Conservation (phyloP, 1,139 yeast species). For the Lodderomyces pseudojiufengensis region DNA sequence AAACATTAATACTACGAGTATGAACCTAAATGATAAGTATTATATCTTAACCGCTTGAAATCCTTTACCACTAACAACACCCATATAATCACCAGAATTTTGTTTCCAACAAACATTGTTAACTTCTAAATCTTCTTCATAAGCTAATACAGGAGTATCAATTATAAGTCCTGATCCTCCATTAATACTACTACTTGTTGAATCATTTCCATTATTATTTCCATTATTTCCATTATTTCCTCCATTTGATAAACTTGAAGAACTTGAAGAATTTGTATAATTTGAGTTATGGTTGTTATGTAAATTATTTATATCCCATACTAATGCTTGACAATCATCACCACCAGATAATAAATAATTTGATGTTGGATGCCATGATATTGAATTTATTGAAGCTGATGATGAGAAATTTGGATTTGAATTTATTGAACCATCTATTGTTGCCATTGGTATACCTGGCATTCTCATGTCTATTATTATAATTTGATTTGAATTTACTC, state of each 20-base stretch:
- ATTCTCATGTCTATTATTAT: conserved; percentile 78
- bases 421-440: conserved; percentile 59
- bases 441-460: conserved; percentile 77
- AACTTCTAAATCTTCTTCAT: conserved; percentile 62
- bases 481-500: conserved; percentile 64
- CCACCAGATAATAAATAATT: conserved; percentile 71
- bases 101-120: conserved; percentile 76
- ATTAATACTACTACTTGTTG: conserved; percentile 3
- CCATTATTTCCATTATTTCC: conserved; percentile 2
- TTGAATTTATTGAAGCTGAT: conserved; percentile 55
- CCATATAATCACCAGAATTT: conserved; percentile 70
- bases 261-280: conserved; percentile 1
- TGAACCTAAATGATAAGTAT: too few relatives aligned
- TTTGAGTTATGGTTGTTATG: conserved; percentile 13
- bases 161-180: conserved; percentile 17
- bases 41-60: conserved; percentile 64
- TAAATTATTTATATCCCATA: conserved; percentile 67
- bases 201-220: conserved; percentile 1
- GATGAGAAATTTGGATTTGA: conserved; percentile 1
- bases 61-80: conserved; percentile 74
- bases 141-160: conserved; percentile 51
- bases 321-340: conserved; percentile 86
- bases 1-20: background rate
- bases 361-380: conserved; percentile 80
- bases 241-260: conserved; percentile 1